These are phyloP conservation scores for Lentinula detonsa DNA, from an alignment of 768 basidiomycete species.

Conservation along the genomic window DNA sequence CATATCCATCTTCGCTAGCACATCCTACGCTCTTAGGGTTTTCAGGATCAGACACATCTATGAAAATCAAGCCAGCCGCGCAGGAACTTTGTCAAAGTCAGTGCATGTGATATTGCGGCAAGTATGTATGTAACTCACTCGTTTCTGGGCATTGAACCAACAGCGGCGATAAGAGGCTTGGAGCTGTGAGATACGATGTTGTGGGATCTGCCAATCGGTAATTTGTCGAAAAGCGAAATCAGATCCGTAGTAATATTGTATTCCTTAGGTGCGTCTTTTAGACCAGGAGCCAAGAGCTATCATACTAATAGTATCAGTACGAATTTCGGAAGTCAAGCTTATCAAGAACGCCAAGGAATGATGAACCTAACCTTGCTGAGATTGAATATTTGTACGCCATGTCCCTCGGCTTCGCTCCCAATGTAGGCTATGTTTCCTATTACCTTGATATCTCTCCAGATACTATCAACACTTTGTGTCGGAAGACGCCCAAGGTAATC, in stretches of 20 bases:
- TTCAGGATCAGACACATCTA: slow-evolving; percentile 20
- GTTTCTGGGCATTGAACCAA: slow-evolving; percentile 19
- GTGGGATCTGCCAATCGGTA: slow-evolving; percentile 22
- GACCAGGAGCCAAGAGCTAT: slow-evolving; percentile 13
- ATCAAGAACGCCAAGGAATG: background rate
- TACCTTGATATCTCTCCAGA: slow-evolving; percentile 21
- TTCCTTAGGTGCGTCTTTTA: slow-evolving; percentile 13
- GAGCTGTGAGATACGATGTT: slow-evolving; percentile 20
- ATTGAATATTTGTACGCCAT: slow-evolving; percentile 24
- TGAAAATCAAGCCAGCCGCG: slow-evolving; percentile 20
- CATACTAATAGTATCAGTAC: too few relatives aligned
- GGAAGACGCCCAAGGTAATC: slow-evolving; percentile 21
- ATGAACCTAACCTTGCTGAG: slow-evolving; percentile 13
- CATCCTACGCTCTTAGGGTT: slow-evolving; percentile 17
- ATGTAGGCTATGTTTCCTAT: slow-evolving; percentile 17
- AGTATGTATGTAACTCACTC: background rate
- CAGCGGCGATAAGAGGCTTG: slow-evolving; percentile 17
- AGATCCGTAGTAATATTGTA: slow-evolving; percentile 13
- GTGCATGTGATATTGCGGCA: background rate
- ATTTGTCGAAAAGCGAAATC: slow-evolving; percentile 14
- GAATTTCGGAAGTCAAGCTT: background rate
- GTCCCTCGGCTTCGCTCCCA: slow-evolving; percentile 19
- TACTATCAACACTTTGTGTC: slow-evolving; percentile 12
- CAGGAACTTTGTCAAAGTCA: slow-evolving; percentile 4
- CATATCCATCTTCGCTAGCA: slow-evolving; percentile 21